Evolutionary conservation across 768 basidiomycete species (phyloP).

Genomic region (Kwoniella sp.): DNA sequence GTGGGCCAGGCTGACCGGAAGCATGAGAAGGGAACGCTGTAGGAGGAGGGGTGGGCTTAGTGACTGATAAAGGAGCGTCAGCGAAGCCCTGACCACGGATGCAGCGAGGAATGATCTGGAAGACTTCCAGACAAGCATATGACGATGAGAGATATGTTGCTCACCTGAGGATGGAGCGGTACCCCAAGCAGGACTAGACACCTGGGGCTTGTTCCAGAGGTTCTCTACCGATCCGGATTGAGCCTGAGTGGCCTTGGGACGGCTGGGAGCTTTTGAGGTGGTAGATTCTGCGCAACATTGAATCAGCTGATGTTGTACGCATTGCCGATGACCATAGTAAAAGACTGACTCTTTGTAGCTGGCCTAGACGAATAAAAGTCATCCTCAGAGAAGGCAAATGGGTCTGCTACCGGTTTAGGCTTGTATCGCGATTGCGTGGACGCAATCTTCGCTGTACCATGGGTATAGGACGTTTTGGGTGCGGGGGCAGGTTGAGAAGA

Average conservation of each 20-base stretch:
- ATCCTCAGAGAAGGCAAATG: constrained; percentile 54
- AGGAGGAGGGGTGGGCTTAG: constrained; percentile 25
- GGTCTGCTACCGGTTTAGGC: constrained; percentile 41
- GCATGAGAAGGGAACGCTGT: constrained; percentile 9
- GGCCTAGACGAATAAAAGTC: constrained; percentile 50
- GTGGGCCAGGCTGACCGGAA: constrained; percentile 21
- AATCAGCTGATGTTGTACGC: constrained; percentile 1
- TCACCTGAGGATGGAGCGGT: constrained; percentile 31
- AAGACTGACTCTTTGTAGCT: constrained; percentile 18
- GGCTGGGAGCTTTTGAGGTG: constrained; percentile 21
- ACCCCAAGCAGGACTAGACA: constrained; percentile 37
- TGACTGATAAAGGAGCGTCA: constrained; percentile 17
- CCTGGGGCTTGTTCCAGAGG: constrained; percentile 34
- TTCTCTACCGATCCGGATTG: constrained; percentile 22
- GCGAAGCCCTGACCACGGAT: too few species aligned
- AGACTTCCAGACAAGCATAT: background rate
- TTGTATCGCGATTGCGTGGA: constrained; percentile 44
- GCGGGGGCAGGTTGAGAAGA: constrained; percentile 37
- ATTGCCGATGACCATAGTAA: too few species aligned
- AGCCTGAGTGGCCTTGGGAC: constrained; percentile 18
- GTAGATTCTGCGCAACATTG: constrained; percentile 18
- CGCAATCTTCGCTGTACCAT: constrained; percentile 27
- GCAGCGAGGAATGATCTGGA: background rate
- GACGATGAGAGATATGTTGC: background rate
- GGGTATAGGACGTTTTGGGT: constrained; percentile 17